These are phyloP conservation scores for Hydnum rufescens DNA, from an alignment of 768 basidiomycete species.

Conservation along the genomic window DNA sequence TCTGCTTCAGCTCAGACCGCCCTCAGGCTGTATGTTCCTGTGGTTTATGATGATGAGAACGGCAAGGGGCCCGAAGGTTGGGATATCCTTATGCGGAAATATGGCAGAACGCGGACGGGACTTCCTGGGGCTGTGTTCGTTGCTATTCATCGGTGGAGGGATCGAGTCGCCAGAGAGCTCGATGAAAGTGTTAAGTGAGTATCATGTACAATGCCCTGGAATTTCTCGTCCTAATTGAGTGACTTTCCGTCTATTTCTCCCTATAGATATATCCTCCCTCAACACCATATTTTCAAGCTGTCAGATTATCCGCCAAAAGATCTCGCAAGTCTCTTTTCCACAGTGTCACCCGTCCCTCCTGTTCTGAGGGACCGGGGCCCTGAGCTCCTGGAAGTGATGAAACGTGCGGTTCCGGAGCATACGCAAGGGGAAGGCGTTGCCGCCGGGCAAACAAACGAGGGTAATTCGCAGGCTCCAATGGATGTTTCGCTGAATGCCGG, in stretches of 20 bases:
- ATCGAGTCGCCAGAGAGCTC: slow-evolving; percentile 52
- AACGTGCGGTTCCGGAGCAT: slow-evolving; percentile 27
- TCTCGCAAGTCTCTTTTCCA: slow-evolving; percentile 37
- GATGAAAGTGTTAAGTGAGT: slow-evolving; percentile 69
- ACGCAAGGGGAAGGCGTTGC: neutral
- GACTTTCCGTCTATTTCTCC: slow-evolving; percentile 2
- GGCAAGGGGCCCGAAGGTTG: slow-evolving; percentile 57
- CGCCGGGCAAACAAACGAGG: neutral
- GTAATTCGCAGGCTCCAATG: slow-evolving; percentile 5
- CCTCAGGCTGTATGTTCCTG: slow-evolving; percentile 45
- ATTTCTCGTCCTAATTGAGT: neutral
- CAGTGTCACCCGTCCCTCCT: slow-evolving; percentile 41
- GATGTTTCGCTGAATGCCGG: too few relatives aligned
- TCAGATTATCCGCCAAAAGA: slow-evolving; percentile 53
- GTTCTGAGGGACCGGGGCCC: slow-evolving; percentile 38
- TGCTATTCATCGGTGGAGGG: slow-evolving; percentile 69
- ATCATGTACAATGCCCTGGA: neutral
- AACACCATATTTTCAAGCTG: slow-evolving; percentile 51
- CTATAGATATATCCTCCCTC: slow-evolving; percentile 49
- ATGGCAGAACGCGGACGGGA: slow-evolving; percentile 48
- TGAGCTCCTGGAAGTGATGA: slow-evolving; percentile 47
- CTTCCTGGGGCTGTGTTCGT: slow-evolving; percentile 40
- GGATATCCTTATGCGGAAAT: slow-evolving; percentile 52
- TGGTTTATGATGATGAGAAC: slow-evolving; percentile 42
- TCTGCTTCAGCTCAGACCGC: slow-evolving; percentile 57